Evolutionary conservation across 2,329 filamentous ascomycete species (phyloP), one percentile per base, ranked within the genome.

Genomic region (Fusarium decemcellulare): DNA sequence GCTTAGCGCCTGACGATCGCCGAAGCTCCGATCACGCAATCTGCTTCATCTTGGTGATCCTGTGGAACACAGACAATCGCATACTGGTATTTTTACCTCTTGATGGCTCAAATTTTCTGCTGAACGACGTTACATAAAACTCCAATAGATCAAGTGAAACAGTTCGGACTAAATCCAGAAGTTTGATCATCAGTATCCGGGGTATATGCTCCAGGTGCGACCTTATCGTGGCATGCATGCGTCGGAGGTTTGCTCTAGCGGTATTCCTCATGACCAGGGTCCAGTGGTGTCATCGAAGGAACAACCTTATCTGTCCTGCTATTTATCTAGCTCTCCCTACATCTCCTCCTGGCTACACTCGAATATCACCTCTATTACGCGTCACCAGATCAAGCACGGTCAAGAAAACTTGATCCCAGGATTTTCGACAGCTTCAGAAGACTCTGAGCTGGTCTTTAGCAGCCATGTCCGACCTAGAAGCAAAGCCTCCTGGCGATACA

Each of bases 191-290:
- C n/a, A 18, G 27, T 39, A 16, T 29, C 34, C 5, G 10, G 34
- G 16, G 32, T 23, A 32, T 37, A 51, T 39, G 11, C 32, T 34
- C 32, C 32, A 9, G 32, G 32, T 34, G 32, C 11, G 8, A 11
- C 18, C 18, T 23, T 23, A 34, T 9, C 32, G 32, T 34, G 32
- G 32, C 32, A 34, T 11, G 11, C 32, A 34, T 34, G 8, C 18
- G 34, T 32, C 40, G 50, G 34, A 32, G 6, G 11, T 15, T 32
- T 15, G 23, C 27, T 40, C 50, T 53, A 2, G 44, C 43, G 29
- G 32, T 42, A 58, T 58, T 58, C 27, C 55, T 58, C 55, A 58
- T 58, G 36, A 6, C 55, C 34, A 27, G 55, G 55, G 44, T 58
- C 16, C 27, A 51, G 44, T 58, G 55, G 44, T 58, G 55, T 58